A percentile compares a stretch with the other conserved stretches of the same genome.
Conservation (phyloP, 1,284 basidiomycete genomes). For the Amylostereum chailletii region DNA sequence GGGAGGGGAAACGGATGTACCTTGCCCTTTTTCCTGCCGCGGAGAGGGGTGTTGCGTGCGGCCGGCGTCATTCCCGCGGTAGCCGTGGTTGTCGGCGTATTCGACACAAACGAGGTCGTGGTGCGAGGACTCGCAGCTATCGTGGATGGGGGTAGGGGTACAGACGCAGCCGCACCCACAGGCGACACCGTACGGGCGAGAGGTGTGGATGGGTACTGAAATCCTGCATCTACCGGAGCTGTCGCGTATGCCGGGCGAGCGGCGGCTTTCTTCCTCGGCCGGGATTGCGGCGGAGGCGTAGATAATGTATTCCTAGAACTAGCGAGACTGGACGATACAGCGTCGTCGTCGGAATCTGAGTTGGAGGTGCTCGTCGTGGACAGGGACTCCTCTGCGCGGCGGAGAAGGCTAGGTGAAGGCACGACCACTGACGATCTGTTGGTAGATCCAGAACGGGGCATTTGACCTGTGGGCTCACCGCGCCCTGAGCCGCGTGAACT, state of each 20-base stretch:
- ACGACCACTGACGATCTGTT: conserved; percentile 11
- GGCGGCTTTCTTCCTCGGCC: conserved; percentile 12
- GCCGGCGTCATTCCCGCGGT: conserved; percentile 13
- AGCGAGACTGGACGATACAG: conserved; percentile 16
- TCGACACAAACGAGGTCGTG: not conserved
- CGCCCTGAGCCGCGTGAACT: conserved; percentile 6
- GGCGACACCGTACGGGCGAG: conserved; percentile 2
- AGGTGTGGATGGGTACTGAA: conserved; percentile 19
- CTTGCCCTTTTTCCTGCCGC: not conserved
- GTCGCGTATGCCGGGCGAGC: conserved; percentile 17
- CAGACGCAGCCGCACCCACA: conserved; percentile 5
- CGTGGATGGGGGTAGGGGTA: conserved; percentile 14
- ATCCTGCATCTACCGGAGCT: conserved; percentile 15
- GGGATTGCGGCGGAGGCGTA: conserved; percentile 15
- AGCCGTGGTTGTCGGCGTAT: not conserved
- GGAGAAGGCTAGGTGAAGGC: conserved; percentile 8
- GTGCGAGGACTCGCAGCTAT: conserved; percentile 9
- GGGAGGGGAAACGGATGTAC: not conserved
- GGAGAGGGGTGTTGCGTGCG: conserved; percentile 6
- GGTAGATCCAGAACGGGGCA: not conserved
- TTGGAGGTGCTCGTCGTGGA: conserved; percentile 12
- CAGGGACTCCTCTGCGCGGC: conserved; percentile 8
- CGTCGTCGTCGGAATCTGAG: conserved; percentile 17
- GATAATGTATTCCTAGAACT: conserved; percentile 20
- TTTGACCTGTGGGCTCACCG: not conserved